Base-by-base conservation (phyloP, 2,329 filamentous ascomycete species). In the Dactylellina parvicollis region DNA sequence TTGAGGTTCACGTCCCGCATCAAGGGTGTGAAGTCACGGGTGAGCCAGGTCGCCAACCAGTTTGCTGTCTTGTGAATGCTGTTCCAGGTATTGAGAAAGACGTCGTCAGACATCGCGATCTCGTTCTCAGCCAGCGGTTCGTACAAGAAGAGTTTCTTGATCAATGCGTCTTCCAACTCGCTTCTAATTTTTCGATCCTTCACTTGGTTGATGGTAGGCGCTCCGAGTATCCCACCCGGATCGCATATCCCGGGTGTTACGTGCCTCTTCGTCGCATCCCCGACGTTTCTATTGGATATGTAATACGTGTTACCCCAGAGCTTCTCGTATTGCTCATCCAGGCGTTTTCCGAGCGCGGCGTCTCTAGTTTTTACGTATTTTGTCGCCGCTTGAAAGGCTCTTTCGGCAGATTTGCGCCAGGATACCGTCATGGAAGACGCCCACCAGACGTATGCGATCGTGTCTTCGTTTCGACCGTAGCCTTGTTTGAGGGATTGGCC, bases 1-100 rank as follows among this genome's bases (percentile, higher is more conserved):
- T 59, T 34, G 10, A 16, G 9, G 24, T 67, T 67, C 5, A 59
- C 44, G 9, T 59, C 52, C 9, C 42, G 14, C n/a, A 67, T 67
- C 14, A 67, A 4, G 14, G 52, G 62, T 1, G 50, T 57, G 28
- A 57, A 57, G 8, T 28, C 16, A 1, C 32, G 12, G 1, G 2
- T 36, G 1, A 66, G 22, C 61, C 61, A 66, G 7, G 20, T 22
- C 14, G 18, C 22, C 20, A 32, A 2, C 8, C 14, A 28, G 18
- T 14, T 16, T n/a, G 26, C 14, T 14, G n/a, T 32, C 1, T 18
- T 0, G 4, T 38, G 30, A 7, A 66, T 14, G 10, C 12, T 26
- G 12, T 56, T 42, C 22, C 54, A 57, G 1, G 14, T 52, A 9
- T 38, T 12, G 7, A 49, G 4, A 16, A 66, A 42, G 1, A 20